Conservation (phyloP, 2,329 filamentous ascomycete genomes). For the Pyricularia grisea region DNA sequence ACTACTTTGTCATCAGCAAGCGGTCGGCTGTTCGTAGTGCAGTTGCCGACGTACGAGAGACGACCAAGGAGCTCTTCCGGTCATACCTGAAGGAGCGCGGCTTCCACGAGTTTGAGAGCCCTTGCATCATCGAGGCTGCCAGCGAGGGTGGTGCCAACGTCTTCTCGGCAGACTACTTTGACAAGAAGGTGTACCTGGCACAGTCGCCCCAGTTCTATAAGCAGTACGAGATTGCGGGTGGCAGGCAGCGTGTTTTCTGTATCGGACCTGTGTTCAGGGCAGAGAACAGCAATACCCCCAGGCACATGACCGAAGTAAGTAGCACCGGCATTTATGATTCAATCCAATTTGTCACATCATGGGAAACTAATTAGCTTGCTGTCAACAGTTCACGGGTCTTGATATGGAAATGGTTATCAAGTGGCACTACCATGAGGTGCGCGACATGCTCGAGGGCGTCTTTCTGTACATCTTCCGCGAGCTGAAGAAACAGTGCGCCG, state of each 20-base stretch:
- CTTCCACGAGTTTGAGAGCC: slow-evolving; percentile 81
- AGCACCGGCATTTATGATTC: slow-evolving; percentile 5
- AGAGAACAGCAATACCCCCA: slow-evolving; percentile 76
- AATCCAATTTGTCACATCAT: neutral
- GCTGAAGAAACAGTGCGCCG: slow-evolving; percentile 55
- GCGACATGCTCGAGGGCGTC: slow-evolving; percentile 61
- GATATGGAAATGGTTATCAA: slow-evolving; percentile 88
- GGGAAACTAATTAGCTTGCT: slow-evolving; percentile 7
- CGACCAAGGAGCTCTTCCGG: slow-evolving; percentile 28
- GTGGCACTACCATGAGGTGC: slow-evolving; percentile 67
- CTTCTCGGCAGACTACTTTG: slow-evolving; percentile 86
- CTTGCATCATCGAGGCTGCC: slow-evolving; percentile 80
- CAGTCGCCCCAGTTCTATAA: slow-evolving; percentile 83
- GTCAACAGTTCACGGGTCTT: slow-evolving; percentile 62
- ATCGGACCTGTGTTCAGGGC: slow-evolving; percentile 76
- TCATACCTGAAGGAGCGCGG: slow-evolving; percentile 62
- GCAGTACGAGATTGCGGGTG: slow-evolving; percentile 74
- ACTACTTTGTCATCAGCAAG: slow-evolving; percentile 90
- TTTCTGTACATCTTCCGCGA: slow-evolving; percentile 73
- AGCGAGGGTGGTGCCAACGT: slow-evolving; percentile 92
- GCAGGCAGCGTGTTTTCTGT: slow-evolving; percentile 68
- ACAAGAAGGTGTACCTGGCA: slow-evolving; percentile 68
- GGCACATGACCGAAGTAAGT: slow-evolving; percentile 68
- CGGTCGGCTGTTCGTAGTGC: slow-evolving; percentile 86
- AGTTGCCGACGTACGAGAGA: slow-evolving; percentile 23